Evolutionary conservation across 306 rosid species (phyloP), one percentile per base, ranked within the genome.

Genomic region (Quercus robur): DNA sequence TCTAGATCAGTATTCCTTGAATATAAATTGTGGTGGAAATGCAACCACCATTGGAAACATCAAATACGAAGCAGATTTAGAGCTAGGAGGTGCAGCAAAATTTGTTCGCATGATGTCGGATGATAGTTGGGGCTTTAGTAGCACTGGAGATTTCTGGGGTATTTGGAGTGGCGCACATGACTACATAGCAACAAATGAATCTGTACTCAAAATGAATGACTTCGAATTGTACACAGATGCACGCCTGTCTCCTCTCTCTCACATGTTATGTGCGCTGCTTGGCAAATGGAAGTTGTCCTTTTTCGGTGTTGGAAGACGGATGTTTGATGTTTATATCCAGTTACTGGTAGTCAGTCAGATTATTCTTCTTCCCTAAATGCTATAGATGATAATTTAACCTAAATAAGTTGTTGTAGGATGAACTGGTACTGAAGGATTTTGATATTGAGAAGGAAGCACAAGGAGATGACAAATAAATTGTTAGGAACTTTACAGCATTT

Each of bases 241-340:
- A 25, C 87, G 93, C 23, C 81, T 84, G 11, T 57, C 89, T 79
- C 92, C 71, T 30, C 21, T 91, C 82, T 74, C 84, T 88, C 54
- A 85, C 90, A 63, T 91, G 85, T 73, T 88, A 84, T 71, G 86
- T 73, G 20, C 89, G 73, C 75, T 91, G 92, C 90, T 82, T 91
- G 84, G 90, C 81, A 78, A 87, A 88, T 85, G 91, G 66, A 61
- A 81, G 76, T 23, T 80, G 72, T 18, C 92, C 61, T 91, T 78
- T 73, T 77, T 3, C 25, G 78, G 92, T 77, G 89, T 87, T 62
- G 95, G 93, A 79, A 91, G 77, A 83, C 88, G 88, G 64, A 38
- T 87, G 55, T 89, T 91, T 84, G 87, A 91, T 77, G 87, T 88
- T 77, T 88, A 88, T 85, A 69, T 87, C 49, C 92, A 90, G 94